Base-by-base conservation (phyloP, 2,329 filamentous ascomycete species). In the Cytospora chrysosperma region DNA sequence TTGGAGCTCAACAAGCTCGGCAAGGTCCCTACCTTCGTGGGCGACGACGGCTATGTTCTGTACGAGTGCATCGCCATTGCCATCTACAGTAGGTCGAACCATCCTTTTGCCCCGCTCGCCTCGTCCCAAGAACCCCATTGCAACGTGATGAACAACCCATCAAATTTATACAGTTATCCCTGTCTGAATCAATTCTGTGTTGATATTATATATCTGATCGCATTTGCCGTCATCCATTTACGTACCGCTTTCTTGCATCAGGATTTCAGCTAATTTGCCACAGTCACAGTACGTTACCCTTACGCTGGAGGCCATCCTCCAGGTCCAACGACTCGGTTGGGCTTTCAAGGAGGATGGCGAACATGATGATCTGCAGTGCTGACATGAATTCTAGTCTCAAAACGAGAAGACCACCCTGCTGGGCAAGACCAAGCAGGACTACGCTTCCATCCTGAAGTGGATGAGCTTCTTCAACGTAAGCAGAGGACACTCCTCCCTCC, bases 401-500 rank as follows among this genome's bases (percentile, higher is more conserved):
- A 99, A 99, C 80, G 95, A 98, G 89, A 98, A 98, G 90, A 99
- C 95, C 74, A 96, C 93, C 72, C 93, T 99, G 70, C 88, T 99
- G 73, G 95, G 95, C 77, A 98, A 98, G 90, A 99, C 93, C 83
- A 99, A 99, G 90, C 94, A 99, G 85, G 95, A 99, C 78, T 94
- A 98, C 81, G 95, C 95, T 73, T 93, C 93, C 72, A 99, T 99
- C 80, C 85, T 99, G 77, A 92, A 91, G 81, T 99, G 95, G 95
- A 88, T 97, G 89, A 98, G 94, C 70, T 98, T 89, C 82, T 91
- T 90, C 87, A 99, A 98, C 88, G 64, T 64, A 64, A 6, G 64
- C 12, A 34, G 32, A 34, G 4, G 15, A 13, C 12, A 13, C 10
- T 12, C 12, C 12, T 34, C 32, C 2, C 12, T 28, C 28, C 7